Base-by-base conservation (phyloP, 768 basidiomycete species). In the Suillus spraguei region DNA sequence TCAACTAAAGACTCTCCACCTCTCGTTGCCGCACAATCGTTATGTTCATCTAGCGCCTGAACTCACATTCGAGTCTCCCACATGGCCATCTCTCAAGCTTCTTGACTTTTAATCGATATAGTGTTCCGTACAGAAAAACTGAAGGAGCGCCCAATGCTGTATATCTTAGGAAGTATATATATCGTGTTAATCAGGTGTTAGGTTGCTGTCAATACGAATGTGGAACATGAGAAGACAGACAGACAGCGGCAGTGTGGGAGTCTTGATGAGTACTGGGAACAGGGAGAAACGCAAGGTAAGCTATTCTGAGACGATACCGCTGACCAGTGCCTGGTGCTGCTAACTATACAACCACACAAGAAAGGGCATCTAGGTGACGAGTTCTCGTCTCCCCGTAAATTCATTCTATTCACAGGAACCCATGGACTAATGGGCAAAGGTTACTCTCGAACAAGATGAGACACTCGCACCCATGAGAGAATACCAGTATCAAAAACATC, bases 401-500 rank as follows among this genome's bases (percentile, higher is more conserved):
- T 24, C 22, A 39, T 39, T 24, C 11, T 17, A 38, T 56, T 39
- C 55, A 39, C 55, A 56, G 55, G 55, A 17, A 24, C 28, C 24
- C 5, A 13, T 53, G 11, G 16, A 56, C 55, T 20, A 58, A 58
- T 58, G 38, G 38, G 55, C 24, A 7, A 38, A 14, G 5, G 5
- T 39, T 5, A 28, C 38, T 3, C 28, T 58, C 16, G 17, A 58
- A 17, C 39, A 28, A 56, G 16, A 38, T 38, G 38, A 38, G 17
- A 56, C 36, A 11, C 56, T 41, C 56, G 56, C 41, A 58, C 56
- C 39, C 56, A 58, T 58, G 56, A 32, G 39, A 58, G 28, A 58
- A 39, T 41, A 32, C 24, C 8, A 58, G 38, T 39, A 28, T 39
- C 55, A 28, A 24, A 56, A 39, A 39, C 36, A 58, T 24, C 24